Evolutionary conservation across 495 filamentous ascomycete genomes (phyloP).

Genomic region (Talaromyces nanjingensis): DNA sequence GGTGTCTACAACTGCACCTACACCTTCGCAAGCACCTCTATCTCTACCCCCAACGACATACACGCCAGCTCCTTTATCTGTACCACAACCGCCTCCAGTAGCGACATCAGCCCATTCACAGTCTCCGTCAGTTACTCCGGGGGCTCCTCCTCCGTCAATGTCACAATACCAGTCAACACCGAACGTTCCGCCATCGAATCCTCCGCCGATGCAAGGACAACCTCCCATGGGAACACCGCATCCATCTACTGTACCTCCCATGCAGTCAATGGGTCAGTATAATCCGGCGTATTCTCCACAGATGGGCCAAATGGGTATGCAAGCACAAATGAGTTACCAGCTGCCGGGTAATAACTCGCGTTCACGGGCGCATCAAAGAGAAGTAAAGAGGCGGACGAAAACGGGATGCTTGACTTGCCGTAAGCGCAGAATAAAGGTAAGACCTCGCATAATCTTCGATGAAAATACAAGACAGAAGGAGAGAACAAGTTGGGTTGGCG

Average conservation of each 20-base stretch:
- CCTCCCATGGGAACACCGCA: slow-evolving; percentile 40
- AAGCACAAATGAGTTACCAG: slow-evolving; percentile 39
- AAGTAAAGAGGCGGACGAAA: slow-evolving; percentile 97
- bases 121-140: background rate
- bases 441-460: slow-evolving; percentile 3
- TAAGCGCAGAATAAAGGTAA: slow-evolving; percentile 96
- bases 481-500: slow-evolving; percentile 11
- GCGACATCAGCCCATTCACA: background rate
- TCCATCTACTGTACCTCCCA: slow-evolving; percentile 29
- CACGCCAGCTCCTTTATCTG: background rate
- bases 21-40: background rate
- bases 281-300: slow-evolving; percentile 36
- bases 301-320: slow-evolving; percentile 29
- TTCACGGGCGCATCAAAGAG: slow-evolving; percentile 69
- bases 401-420: slow-evolving; percentile 96
- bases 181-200: slow-evolving; percentile 11
- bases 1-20: background rate
- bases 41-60: background rate
- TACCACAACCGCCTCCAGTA: background rate
- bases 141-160: slow-evolving; percentile 3
- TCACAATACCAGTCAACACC: slow-evolving; percentile 3
- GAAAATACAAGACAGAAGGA: slow-evolving; percentile 13
- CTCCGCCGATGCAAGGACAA: slow-evolving; percentile 30
- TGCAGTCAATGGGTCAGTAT: slow-evolving; percentile 39
- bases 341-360: slow-evolving; percentile 53